These are phyloP conservation scores for Tubosaeta sp. DNA, from an alignment of 768 basidiomycete species.

Conservation along the genomic window DNA sequence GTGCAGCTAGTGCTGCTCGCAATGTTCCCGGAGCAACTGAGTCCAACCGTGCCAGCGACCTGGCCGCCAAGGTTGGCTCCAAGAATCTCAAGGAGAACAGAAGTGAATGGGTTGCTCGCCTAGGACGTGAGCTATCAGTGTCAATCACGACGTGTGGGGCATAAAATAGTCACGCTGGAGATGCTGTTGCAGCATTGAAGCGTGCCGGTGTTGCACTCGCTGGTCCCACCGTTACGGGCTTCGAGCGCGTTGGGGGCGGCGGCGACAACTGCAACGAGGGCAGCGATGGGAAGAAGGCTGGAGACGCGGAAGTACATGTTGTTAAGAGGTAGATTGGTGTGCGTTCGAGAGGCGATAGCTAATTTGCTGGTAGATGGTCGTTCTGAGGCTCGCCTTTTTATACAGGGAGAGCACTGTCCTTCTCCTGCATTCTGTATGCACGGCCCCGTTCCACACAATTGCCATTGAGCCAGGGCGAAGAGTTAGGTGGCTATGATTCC, in stretches of 20 bases:
- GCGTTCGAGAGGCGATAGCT: no score
- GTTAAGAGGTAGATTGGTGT: neutral
- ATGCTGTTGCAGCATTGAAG: slow-evolving; percentile 8
- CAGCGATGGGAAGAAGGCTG: slow-evolving; percentile 9
- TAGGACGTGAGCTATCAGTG: neutral
- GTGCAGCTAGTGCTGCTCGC: neutral
- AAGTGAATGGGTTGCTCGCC: neutral
- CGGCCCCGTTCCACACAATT: no score
- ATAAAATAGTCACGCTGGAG: neutral
- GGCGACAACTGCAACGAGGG: slow-evolving; percentile 3
- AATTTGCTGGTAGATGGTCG: no score
- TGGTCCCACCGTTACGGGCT: neutral
- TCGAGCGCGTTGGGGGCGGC: neutral
- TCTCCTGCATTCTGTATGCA: no score
- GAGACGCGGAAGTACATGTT: neutral
- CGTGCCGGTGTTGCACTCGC: slow-evolving; percentile 9
- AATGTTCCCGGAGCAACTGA: slow-evolving; percentile 1
- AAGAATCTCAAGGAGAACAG: neutral
- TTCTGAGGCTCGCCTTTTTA: no score
- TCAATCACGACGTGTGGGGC: no score
- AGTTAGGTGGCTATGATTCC: no score
- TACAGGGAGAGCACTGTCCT: no score
- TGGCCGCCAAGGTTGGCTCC: slow-evolving; percentile 2
- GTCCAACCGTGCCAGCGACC: slow-evolving; percentile 1
- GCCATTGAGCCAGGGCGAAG: no score